These are phyloP conservation scores for Myrica gale DNA, from an alignment of 306 rosid species.

Conservation along the genomic window DNA sequence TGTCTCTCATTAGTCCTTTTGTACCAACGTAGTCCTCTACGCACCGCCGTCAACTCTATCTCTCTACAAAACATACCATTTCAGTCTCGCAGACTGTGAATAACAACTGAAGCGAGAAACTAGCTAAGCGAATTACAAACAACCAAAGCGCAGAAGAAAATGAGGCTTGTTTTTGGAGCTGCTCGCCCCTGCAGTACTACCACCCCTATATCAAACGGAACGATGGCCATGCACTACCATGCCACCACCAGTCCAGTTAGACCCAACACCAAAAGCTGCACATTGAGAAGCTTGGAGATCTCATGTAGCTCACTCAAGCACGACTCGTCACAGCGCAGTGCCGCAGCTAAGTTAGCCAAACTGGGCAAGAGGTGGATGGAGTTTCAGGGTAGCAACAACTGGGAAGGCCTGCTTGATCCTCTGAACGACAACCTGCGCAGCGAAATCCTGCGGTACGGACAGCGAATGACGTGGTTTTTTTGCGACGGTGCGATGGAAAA, in stretches of 20 bases:
- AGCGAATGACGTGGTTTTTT: background rate
- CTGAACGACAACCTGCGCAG: conserved; percentile 62
- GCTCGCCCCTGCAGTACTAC: background rate
- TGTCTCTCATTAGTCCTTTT: background rate
- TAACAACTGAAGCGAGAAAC: background rate
- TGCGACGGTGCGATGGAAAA: no score
- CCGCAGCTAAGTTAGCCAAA: background rate
- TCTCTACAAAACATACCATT: background rate
- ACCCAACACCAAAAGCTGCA: background rate
- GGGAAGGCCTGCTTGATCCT: conserved; percentile 84
- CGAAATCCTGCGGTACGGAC: conserved; percentile 82
- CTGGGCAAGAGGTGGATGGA: conserved; percentile 66
- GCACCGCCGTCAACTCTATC: background rate
- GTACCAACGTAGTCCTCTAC: background rate
- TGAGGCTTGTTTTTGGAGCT: conserved; percentile 7
- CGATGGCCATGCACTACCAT: background rate
- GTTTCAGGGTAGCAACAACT: conserved; percentile 65
- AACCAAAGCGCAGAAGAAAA: background rate
- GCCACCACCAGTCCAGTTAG: background rate
- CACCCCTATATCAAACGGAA: background rate
- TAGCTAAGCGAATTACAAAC: background rate
- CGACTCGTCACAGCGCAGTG: background rate
- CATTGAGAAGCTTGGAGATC: background rate
- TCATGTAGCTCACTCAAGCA: conserved; percentile 10
- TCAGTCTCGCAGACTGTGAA: background rate